Evolutionary conservation across 371 early-diverging fungal genomes (phyloP).

Genomic region (Mortierella sp.): DNA sequence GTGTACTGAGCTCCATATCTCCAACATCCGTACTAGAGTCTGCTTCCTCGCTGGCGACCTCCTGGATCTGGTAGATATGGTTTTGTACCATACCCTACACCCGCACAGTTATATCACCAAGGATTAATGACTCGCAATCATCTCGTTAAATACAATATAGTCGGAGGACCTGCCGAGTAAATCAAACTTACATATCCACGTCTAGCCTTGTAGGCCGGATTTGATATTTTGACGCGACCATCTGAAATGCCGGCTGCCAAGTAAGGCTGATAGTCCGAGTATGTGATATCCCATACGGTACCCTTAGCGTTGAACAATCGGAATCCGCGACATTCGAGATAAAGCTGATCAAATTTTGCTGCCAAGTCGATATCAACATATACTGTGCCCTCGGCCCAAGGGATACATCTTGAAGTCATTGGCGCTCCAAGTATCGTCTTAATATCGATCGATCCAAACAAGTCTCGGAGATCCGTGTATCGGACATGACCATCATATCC

Average conservation of each 20-base stretch:
- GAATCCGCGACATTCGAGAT: constrained; percentile 29
- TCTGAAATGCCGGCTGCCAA: constrained; percentile 46
- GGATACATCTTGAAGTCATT: constrained; percentile 19
- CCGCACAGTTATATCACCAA: neutral
- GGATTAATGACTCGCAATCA: neutral
- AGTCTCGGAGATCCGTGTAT: constrained; percentile 40
- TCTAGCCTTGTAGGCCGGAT: constrained; percentile 32
- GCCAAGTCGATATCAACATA: constrained; percentile 40
- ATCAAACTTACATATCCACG: constrained; percentile 43
- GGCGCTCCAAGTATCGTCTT: constrained; percentile 37
- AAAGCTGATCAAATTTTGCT: constrained; percentile 39
- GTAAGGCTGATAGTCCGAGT: constrained; percentile 47
- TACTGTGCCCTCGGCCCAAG: constrained; percentile 39
- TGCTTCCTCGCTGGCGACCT: neutral
- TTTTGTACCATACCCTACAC: constrained; percentile 43
- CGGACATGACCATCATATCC: constrained; percentile 44
- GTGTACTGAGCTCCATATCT: neutral
- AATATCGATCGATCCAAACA: constrained; percentile 25
- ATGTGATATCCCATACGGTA: constrained; percentile 44
- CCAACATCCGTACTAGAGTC: neutral
- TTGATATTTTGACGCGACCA: constrained; percentile 37
- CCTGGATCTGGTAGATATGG: constrained; percentile 34
- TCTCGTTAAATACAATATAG: neutral
- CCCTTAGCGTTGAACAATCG: constrained; percentile 37
- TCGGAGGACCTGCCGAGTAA: neutral